Evolutionary conservation across 352 stramenopile genomes (phyloP), one percentile per base, ranked within the genome.

Genomic region (Pythium dissimile): DNA sequence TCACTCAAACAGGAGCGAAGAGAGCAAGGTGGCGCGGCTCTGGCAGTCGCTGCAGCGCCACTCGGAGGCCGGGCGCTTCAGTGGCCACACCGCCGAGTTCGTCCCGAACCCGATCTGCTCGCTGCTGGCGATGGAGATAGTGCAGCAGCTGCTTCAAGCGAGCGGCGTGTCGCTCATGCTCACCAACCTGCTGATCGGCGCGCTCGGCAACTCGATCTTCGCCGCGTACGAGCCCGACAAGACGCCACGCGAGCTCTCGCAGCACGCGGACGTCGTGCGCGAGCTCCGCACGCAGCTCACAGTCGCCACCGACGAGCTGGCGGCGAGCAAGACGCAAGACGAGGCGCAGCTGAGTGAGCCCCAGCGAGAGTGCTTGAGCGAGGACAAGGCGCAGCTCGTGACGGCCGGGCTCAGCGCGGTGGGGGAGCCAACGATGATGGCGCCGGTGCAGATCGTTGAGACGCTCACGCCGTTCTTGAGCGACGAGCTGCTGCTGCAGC

Each of bases 181-280:
- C 21, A 56, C 55, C 1, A 78, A 72, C 16, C 24, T 88, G 10
- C 53, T 92, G 4, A 20, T 88, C 1, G 77, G 72, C 9, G 77
- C 75, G 0, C 61, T 92, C 3, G 69, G 74, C 26, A 87, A 92
- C 58, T 88, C 75, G 8, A 72, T 89, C 18, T 89, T 86, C 38
- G 31, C 41, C 1, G 54, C 58, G 6, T 92, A 83, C 58, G 72
- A 85, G 31, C 64, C 69, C 1, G 64, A 66, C 5, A 55, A 75
- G 27, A 24, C 42, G 5, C 73, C 59, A n/a, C 51, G 75, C 27
- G 44, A 68, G 6, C 69, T 88, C 13, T 46, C 62, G 26, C 72
- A 80, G 41, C 75, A 84, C 30, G 75, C 79, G 0, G 67, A 87
- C 26, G 21, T 73, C 26, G 69, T 66, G 6, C 26, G 39, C 7